Conservation (phyloP, 2,329 filamentous ascomycete species). For the Monilinia polystroma region DNA sequence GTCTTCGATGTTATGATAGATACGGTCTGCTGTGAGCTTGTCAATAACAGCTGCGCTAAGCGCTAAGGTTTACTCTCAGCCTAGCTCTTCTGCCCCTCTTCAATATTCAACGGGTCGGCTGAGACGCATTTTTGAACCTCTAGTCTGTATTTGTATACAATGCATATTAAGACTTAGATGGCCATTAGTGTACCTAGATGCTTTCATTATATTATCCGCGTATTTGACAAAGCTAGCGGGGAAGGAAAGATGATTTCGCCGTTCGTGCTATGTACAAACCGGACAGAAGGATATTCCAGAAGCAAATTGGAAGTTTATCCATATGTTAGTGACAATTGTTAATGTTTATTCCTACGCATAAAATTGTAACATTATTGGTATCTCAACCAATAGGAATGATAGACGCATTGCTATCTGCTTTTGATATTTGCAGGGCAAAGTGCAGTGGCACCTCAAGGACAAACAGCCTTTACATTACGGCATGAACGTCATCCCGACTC, state of each 20-base stretch:
- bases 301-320: not conserved
- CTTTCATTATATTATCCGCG: not conserved
- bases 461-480: not conserved
- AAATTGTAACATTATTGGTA: not conserved
- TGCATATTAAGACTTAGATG: not conserved
- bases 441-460: not conserved
- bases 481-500: not conserved
- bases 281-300: constrained; percentile 10
- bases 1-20: constrained; percentile 1
- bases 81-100: not conserved
- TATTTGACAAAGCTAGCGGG: not conserved
- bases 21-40: not conserved
- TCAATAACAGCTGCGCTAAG: constrained; percentile 13
- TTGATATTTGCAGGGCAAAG: not conserved
- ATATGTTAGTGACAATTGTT: not conserved
- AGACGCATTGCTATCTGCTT: not conserved
- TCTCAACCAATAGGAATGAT: not conserved
- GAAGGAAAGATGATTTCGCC: not conserved
- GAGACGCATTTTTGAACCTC: not conserved
- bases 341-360: not conserved
- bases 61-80: not conserved
- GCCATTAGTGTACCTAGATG: not conserved
- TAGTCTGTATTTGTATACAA: not conserved
- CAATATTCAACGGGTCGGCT: not conserved
- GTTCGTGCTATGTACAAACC: not conserved